A percentile compares a stretch with the other conserved stretches of the same genome.
Evolutionary conservation across 129 eudicot genomes (phyloP).

Genomic region (Dittrichia graveolens): DNA sequence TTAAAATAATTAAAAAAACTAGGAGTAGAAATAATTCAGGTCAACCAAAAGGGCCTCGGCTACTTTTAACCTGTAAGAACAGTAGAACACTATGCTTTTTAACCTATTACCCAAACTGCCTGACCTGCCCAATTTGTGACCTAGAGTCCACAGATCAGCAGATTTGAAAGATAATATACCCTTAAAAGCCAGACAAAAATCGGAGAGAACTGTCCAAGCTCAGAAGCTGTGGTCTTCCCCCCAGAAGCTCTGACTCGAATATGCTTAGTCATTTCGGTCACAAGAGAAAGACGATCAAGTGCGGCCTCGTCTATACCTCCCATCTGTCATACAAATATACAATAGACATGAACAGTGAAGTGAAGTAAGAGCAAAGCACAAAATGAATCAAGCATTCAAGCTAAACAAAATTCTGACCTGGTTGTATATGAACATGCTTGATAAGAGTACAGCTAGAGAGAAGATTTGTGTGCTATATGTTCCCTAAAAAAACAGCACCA

Average conservation of each 20-base stretch:
- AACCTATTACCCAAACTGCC: too few species aligned
- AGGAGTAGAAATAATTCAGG: not conserved
- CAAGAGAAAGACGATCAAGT: slow-evolving; percentile 96
- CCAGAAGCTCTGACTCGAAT: slow-evolving; percentile 98
- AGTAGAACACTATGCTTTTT: not conserved
- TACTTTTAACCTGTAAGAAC: not conserved
- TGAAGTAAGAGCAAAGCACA: slow-evolving; percentile 15
- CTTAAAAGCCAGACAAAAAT: slow-evolving; percentile 98
- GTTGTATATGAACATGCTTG: slow-evolving; percentile 98
- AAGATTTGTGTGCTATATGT: slow-evolving; percentile 96
- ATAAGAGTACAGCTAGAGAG: slow-evolving; percentile 92
- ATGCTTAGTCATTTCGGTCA: slow-evolving; percentile 98
- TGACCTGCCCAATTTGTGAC: not conserved
- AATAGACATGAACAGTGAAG: slow-evolving; percentile 17
- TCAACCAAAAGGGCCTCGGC: not conserved
- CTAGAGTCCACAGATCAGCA: slow-evolving; percentile 2
- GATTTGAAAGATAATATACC: slow-evolving; percentile 49
- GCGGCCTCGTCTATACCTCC: slow-evolving; percentile 99
- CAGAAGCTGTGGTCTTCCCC: slow-evolving; percentile 88
- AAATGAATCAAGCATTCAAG: slow-evolving; percentile 18
- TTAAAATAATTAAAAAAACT: not conserved
- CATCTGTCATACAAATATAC: slow-evolving; percentile 60
- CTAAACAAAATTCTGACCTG: slow-evolving; percentile 52
- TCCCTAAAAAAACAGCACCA: slow-evolving; percentile 56
- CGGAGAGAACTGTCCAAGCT: slow-evolving; percentile 97